Conservation (phyloP, 192 early-diverging fungal species). For the Coemansia sp. region DNA sequence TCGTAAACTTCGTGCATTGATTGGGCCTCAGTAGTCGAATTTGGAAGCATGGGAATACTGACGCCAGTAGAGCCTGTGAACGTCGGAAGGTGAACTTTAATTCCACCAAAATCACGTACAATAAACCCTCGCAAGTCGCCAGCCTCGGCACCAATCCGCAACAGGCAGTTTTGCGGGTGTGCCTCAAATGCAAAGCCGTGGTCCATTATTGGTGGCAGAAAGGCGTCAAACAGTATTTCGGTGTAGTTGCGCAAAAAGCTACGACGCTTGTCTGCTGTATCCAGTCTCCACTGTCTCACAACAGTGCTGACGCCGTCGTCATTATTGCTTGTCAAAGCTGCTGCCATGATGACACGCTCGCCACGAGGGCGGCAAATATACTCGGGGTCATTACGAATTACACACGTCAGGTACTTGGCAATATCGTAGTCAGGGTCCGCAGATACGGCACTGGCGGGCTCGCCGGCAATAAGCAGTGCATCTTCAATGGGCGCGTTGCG, state of each 20-base stretch:
- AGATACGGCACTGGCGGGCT: conserved; percentile 56
- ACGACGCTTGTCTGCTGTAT: conserved; percentile 42
- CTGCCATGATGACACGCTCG: conserved; percentile 58
- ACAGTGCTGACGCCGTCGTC: conserved; percentile 45
- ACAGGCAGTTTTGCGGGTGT: conserved; percentile 63
- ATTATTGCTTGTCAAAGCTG: conserved; percentile 55
- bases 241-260: conserved; percentile 54
- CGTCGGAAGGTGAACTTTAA: conserved; percentile 60
- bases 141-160: conserved; percentile 54
- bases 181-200: conserved; percentile 69
- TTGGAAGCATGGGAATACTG: conserved; percentile 56
- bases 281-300: conserved; percentile 49
- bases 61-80: conserved; percentile 49
- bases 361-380: conserved; percentile 29
- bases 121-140: conserved; percentile 59
- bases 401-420: conserved; percentile 61
- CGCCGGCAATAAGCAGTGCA: conserved; percentile 55
- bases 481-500: conserved; percentile 24
- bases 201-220: conserved; percentile 58
- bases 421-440: conserved; percentile 56
- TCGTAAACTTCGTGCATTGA: conserved; percentile 54
- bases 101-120: conserved; percentile 68
- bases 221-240: conserved; percentile 55
- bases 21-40: conserved; percentile 57
- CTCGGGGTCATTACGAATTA: conserved; percentile 57